These are phyloP conservation scores for Pythium dissimile DNA, from an alignment of 352 stramenopile species.

Conservation along the genomic window DNA sequence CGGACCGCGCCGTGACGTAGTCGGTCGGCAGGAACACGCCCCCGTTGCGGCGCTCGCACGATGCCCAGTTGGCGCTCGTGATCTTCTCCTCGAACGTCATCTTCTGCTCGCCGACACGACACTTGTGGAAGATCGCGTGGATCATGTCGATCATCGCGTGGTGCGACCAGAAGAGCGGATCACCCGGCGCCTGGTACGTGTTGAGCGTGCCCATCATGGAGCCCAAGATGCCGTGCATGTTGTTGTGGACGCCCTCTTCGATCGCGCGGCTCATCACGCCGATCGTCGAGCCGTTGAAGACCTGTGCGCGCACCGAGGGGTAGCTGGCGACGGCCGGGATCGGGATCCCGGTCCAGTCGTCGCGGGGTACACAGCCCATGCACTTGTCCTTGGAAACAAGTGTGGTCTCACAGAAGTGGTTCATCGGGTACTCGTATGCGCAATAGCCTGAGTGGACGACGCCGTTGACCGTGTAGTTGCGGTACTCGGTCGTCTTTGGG, in stretches of 20 bases:
- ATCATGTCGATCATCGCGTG: constrained; percentile 65
- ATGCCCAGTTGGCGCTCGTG: constrained; percentile 41
- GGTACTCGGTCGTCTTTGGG: constrained; percentile 1
- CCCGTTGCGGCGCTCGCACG: constrained; percentile 34
- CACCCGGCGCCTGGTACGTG: constrained; percentile 40
- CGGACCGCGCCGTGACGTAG: constrained; percentile 42
- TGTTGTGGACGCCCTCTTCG: constrained; percentile 58
- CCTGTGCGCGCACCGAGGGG: constrained; percentile 41
- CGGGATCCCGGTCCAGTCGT: constrained; percentile 25
- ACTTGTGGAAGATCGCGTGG: constrained; percentile 73
- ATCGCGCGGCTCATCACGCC: constrained; percentile 41
- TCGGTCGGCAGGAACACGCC: constrained; percentile 40
- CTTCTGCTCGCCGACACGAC: constrained; percentile 36
- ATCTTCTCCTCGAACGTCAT: constrained; percentile 51
- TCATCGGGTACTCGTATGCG: constrained; percentile 27
- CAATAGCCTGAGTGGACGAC: constrained; percentile 34
- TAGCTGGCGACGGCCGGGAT: constrained; percentile 38
- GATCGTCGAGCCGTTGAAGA: constrained; percentile 50
- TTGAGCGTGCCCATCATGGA: constrained; percentile 47
- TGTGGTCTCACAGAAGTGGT: constrained; percentile 56
- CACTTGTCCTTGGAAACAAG: constrained; percentile 34
- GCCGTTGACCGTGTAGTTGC: constrained; percentile 38
- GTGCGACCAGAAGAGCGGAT: constrained; percentile 76
- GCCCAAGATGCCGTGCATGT: constrained; percentile 41
- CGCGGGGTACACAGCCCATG: constrained; percentile 31